Evolutionary conservation across 257 asterid species (phyloP), one percentile per base, ranked within the genome.

Genomic region (Penstemon newberryi): DNA sequence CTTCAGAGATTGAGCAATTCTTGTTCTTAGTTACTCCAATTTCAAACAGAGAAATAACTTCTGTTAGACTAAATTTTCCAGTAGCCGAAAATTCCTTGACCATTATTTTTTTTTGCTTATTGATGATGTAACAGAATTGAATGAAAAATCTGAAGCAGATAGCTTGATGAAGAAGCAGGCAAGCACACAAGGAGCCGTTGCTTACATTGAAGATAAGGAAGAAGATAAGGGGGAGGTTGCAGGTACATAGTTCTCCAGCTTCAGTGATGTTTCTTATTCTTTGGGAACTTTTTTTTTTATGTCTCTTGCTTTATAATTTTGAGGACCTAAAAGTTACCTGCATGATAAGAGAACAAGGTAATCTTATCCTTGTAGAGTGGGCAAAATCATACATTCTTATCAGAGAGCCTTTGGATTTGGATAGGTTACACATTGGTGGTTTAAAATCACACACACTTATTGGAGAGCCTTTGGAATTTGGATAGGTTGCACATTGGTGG

Each of bases 91-190:
- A 8, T 8, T 43, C 10, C 13, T 56, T 56, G 33, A 54, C 19
- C 59, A 6, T 9, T 63, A 45, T 56, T 49, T 46, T 58, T 67
- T 75, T 61, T 77, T 73, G 41, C 65, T 60, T 62, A 18, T 56
- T 59, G 60, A 15, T 73, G 60, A 68, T 75, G 57, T 63, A 64
- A 67, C 73, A 75, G 95, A 75, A 66, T 38, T 72, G 55, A 63
- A 67, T 75, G 82, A 64, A 61, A 79, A 82, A 51, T 70, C 80
- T 40, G 87, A 72, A 71, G 84, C 73, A 64, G 83, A 82, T 79
- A 62, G 79, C 76, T 71, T 67, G 42, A 66, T 47, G 19, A 74
- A 73, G 60, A 77, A 57, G 65, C 69, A 75, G 50, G 87, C 70
- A 69, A 74, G 71, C 77, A 63, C 63, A 56, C 83, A 73, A 62